Evolutionary conservation across 2,329 filamentous ascomycete species (phyloP), one percentile per base, ranked within the genome.

Genomic region (Sclerotinia borealis): DNA sequence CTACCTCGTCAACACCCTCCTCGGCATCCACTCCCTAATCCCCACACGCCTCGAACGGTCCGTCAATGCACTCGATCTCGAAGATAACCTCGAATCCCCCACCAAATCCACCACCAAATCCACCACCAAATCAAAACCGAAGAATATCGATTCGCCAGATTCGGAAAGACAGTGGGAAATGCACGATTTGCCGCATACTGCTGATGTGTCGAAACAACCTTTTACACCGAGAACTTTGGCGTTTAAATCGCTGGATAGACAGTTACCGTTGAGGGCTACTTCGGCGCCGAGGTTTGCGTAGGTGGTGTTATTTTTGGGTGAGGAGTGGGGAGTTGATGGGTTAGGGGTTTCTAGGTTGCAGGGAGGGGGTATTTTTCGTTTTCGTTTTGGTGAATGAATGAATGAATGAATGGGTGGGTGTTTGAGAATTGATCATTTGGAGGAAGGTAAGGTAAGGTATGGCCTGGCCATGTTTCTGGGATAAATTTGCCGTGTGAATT

Each of bases 181-280:
- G 81, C 80, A 82, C 63, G 77, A 77, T 66, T 80, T 85, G 1
- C 76, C 68, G 1, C 67, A 77, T 1, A 68, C 68, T 36, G 76
- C 76, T 25, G 76, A 75, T 34, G 69, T 71, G 36, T 72, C 71
- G 13, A 68, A 78, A 67, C 83, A 78, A 67, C 83, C 84, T 0
- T 89, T 81, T 67, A 90, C 87, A 8, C 87, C 87, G 7, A 76
- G 88, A 67, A 90, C 88, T 19, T 80, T 84, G 73, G 88, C 87
- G 1, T 90, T 90, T 72, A 81, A 89, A 70, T 81, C 82, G 15
- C 77, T 88, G 54, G 83, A 87, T 66, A 76, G 84, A 63, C 82
- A 83, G 70, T 73, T 86, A 64, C 84, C 85, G 3, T 72, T 85
- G 54, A 77, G 82, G 59, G 52, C 60, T 52, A 39, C 51, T 9